A percentile compares a stretch with the other conserved stretches of the same genome.
These are phyloP conservation scores for Macrophomina tecta DNA, from an alignment of 2,329 filamentous ascomycete species.

Conservation along the genomic window DNA sequence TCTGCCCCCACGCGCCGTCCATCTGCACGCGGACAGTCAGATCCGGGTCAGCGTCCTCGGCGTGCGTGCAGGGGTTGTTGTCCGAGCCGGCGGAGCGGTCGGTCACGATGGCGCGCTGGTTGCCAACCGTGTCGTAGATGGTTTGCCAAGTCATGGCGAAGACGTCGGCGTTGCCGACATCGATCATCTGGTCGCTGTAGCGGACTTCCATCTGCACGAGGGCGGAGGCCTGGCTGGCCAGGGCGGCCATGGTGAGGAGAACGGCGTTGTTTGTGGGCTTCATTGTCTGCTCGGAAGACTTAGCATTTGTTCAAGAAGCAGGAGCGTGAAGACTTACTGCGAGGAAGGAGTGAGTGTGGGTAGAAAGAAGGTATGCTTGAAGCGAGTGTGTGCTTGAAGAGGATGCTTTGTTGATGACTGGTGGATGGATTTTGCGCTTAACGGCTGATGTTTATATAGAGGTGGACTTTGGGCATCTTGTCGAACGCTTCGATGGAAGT, in stretches of 20 bases:
- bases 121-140: constrained; percentile 14
- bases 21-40: constrained; percentile 4
- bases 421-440: no score
- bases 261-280: constrained; percentile 2
- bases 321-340: no score
- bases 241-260: constrained; percentile 1
- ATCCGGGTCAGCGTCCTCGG: neutral
- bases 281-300: neutral
- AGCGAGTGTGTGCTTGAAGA: no score
- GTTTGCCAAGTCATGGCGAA: neutral
- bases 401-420: no score
- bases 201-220: constrained; percentile 10
- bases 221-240: neutral
- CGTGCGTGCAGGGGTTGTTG: constrained; percentile 14
- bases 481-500: no score
- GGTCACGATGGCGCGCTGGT: constrained; percentile 11
- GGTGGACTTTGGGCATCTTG: no score
- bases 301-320: neutral
- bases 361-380: no score
- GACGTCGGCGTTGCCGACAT: constrained; percentile 12
- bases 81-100: neutral
- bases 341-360: no score
- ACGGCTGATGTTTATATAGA: no score
- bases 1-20: constrained; percentile 19
- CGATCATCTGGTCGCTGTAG: constrained; percentile 15